Evolutionary conservation across 805 yeast species (phyloP).

Genomic region (Monosporozyma aerobia): DNA sequence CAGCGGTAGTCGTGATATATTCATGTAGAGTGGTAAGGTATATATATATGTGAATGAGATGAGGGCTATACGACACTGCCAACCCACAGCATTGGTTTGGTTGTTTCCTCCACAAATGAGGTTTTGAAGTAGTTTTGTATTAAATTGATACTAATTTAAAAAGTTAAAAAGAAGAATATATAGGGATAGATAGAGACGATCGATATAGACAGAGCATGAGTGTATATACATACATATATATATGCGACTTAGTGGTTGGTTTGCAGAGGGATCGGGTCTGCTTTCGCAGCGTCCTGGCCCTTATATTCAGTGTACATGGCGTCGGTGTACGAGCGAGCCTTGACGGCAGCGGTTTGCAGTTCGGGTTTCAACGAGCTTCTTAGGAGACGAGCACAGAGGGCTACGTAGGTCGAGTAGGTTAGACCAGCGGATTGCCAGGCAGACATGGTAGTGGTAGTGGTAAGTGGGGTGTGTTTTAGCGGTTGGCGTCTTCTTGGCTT

Average conservation of each 20-base stretch:
- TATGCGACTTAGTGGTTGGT: conserved; percentile 3
- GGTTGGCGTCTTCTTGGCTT: not conserved
- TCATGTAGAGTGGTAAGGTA: not conserved
- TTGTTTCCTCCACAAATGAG: not conserved
- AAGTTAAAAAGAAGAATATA: not conserved
- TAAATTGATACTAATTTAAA: not conserved
- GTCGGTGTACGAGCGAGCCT: conserved; percentile 66
- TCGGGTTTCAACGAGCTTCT: conserved; percentile 87
- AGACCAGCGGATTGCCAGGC: conserved; percentile 61
- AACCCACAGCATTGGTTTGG: not conserved
- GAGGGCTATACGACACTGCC: not conserved
- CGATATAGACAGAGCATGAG: not conserved
- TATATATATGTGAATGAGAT: not conserved
- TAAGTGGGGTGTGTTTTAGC: not conserved
- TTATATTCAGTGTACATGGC: conserved; percentile 56
- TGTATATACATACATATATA: not conserved
- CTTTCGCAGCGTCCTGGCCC: conserved; percentile 51
- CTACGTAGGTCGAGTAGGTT: conserved; percentile 76
- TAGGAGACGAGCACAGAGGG: conserved; percentile 82
- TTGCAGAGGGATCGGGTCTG: conserved; percentile 31
- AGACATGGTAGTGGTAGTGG: conserved; percentile 1
- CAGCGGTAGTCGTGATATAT: not conserved
- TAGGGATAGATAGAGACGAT: not conserved
- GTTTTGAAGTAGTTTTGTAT: not conserved
- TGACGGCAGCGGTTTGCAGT: conserved; percentile 56